phyloP scores from a whole-genome alignment of 306 rosid genomes.

The Trichosanthes cucumerina region DNA sequence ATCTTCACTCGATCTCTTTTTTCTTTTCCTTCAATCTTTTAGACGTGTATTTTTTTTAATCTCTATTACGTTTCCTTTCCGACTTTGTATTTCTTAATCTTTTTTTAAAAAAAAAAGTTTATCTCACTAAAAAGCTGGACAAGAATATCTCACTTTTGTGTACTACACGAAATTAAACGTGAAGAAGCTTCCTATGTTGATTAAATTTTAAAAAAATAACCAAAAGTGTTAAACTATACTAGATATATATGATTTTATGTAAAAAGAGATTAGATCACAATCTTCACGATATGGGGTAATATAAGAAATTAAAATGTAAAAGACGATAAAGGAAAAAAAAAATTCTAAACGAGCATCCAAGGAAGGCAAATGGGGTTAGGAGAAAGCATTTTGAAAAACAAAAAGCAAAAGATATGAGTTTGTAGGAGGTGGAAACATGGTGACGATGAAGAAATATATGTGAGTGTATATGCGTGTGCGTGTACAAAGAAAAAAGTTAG shows the following conservation, averaged over 20 bases:
- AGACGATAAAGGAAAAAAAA: neutral
- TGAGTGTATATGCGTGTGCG: slow-evolving; percentile 15
- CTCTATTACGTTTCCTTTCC: neutral
- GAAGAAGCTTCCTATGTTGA: neutral
- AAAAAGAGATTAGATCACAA: neutral
- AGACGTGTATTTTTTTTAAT: neutral
- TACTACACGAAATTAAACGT: neutral
- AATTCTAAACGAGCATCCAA: slow-evolving; percentile 38
- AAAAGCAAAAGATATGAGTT: slow-evolving; percentile 26
- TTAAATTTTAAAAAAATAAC: neutral
- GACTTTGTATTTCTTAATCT: neutral
- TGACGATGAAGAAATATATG: slow-evolving; percentile 17
- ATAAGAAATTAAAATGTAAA: neutral
- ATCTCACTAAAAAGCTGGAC: neutral
- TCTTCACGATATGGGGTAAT: neutral
- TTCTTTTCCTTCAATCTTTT: neutral
- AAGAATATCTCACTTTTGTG: slow-evolving; percentile 4
- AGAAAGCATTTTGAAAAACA: slow-evolving; percentile 25
- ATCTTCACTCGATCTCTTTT: neutral
- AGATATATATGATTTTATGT: too few species aligned
- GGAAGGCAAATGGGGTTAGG: slow-evolving; percentile 23
- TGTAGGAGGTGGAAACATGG: slow-evolving; percentile 21
- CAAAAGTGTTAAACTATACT: neutral
- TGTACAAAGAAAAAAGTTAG: slow-evolving; percentile 24
- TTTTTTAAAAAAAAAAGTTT: neutral